Conservation (phyloP, 2,329 filamentous ascomycete species). For the Fusarium sp. region DNA sequence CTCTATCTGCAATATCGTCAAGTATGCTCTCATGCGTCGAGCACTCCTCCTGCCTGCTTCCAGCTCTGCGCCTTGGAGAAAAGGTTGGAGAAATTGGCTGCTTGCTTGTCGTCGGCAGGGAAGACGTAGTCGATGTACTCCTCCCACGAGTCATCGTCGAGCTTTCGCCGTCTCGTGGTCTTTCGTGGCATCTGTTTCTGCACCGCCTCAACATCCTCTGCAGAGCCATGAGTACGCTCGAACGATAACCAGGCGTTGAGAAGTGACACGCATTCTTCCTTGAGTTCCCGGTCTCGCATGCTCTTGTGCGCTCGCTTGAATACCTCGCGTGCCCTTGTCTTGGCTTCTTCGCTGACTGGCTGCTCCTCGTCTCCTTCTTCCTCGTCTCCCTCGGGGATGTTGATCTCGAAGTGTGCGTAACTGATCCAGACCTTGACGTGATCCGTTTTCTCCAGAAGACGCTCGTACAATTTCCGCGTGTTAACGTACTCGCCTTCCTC, state of each 20-base stretch:
- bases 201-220: slow-evolving; percentile 82
- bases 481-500: slow-evolving; percentile 91
- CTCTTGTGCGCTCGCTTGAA: slow-evolving; percentile 87
- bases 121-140: slow-evolving; percentile 98
- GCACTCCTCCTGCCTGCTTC: slow-evolving; percentile 70
- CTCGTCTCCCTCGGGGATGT: slow-evolving; percentile 81
- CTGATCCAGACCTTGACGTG: slow-evolving; percentile 99
- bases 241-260: slow-evolving; percentile 95
- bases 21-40: slow-evolving; percentile 43
- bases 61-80: slow-evolving; percentile 88
- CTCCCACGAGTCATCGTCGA: slow-evolving; percentile 92
- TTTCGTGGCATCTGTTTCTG: slow-evolving; percentile 93
- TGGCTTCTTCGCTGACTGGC: slow-evolving; percentile 84
- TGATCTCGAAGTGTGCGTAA: slow-evolving; percentile 98
- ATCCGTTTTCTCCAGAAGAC: slow-evolving; percentile 92
- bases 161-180: slow-evolving; percentile 90
- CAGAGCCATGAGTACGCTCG: slow-evolving; percentile 84
- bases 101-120: slow-evolving; percentile 91
- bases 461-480: slow-evolving; percentile 86
- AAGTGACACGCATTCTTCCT: slow-evolving; percentile 91
- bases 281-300: slow-evolving; percentile 90
- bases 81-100: slow-evolving; percentile 84
- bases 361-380: slow-evolving; percentile 70
- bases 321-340: slow-evolving; percentile 81
- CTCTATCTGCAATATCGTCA: neutral